Evolutionary conservation across 495 filamentous ascomycete genomes (phyloP).

Genomic region (Opeltia flavorubescens): DNA sequence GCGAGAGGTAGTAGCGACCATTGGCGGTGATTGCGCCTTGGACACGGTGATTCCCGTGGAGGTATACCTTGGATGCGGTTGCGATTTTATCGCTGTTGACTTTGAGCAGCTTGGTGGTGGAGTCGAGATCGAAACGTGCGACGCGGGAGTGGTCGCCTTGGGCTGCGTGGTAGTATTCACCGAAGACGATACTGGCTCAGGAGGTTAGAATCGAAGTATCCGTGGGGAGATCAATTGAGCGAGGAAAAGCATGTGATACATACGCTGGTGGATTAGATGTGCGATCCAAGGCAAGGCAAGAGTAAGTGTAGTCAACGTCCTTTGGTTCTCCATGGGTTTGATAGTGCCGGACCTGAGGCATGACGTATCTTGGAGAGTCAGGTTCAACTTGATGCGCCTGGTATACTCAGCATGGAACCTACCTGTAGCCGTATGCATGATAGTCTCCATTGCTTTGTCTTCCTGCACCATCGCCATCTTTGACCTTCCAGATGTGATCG

Average conservation of each 20-base stretch:
- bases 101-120: slow-evolving; percentile 10
- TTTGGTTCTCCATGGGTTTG: slow-evolving; percentile 5
- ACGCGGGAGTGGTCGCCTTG: slow-evolving; percentile 8
- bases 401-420: slow-evolving; percentile 11
- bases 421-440: slow-evolving; percentile 22
- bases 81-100: slow-evolving; percentile 2
- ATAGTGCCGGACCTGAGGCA: slow-evolving; percentile 4
- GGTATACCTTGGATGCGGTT: slow-evolving; percentile 10
- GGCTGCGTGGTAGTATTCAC: slow-evolving; percentile 11
- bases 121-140: slow-evolving; percentile 13
- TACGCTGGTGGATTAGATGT: slow-evolving; percentile 12
- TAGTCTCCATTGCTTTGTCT: slow-evolving; percentile 17
- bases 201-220: not conserved
- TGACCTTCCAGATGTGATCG: slow-evolving; percentile 22
- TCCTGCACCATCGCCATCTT: slow-evolving; percentile 16
- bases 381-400: too few species aligned
- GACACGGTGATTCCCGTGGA: slow-evolving; percentile 9
- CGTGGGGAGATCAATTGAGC: not conserved
- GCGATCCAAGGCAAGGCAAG: slow-evolving; percentile 14
- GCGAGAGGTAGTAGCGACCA: slow-evolving; percentile 13
- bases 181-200: slow-evolving; percentile 8
- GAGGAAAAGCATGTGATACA: not conserved
- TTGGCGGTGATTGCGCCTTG: slow-evolving; percentile 11
- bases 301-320: slow-evolving; percentile 10
- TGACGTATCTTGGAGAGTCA: slow-evolving; percentile 3